Evolutionary conservation across 2,329 filamentous ascomycete genomes (phyloP).

Genomic region (Drechslerella dactyloides): DNA sequence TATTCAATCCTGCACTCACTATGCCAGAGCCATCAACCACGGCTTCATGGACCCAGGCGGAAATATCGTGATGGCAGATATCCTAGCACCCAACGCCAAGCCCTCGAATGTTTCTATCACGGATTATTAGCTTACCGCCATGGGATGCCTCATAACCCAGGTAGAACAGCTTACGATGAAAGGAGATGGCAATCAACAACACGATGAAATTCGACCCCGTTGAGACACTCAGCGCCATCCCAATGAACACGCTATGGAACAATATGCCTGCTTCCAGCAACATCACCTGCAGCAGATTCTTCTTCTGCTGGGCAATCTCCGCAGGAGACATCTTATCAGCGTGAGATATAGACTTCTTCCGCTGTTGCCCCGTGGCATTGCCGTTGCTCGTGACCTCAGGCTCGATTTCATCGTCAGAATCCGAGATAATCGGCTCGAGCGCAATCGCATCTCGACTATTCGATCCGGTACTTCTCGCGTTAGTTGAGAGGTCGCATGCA

Average conservation of each 20-base stretch:
- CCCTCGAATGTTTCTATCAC: constrained; percentile 76
- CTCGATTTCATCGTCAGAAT: constrained; percentile 45
- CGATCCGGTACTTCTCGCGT: background rate
- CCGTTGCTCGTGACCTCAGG: constrained; percentile 34
- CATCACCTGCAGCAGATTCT: constrained; percentile 72
- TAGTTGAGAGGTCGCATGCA: background rate
- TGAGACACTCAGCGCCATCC: constrained; percentile 75
- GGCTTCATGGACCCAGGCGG: constrained; percentile 74
- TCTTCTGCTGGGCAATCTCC: constrained; percentile 51
- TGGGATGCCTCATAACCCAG: background rate
- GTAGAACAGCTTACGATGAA: constrained; percentile 62
- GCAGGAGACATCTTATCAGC: constrained; percentile 24
- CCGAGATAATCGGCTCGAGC: constrained; percentile 27
- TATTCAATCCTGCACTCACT: constrained; percentile 25
- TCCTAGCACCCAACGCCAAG: constrained; percentile 81
- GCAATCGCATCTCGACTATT: constrained; percentile 30
- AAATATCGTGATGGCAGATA: constrained; percentile 75
- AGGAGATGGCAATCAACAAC: constrained; percentile 78
- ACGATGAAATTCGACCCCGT: constrained; percentile 80
- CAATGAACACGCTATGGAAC: constrained; percentile 85
- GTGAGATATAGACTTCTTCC: constrained; percentile 24
- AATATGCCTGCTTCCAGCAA: constrained; percentile 82
- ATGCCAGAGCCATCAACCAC: constrained; percentile 59
- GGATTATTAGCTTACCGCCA: constrained; percentile 1
- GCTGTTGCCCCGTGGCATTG: constrained; percentile 22